Base-by-base conservation (phyloP, 78 protist genomes). In the Speleostelium caveatum region DNA sequence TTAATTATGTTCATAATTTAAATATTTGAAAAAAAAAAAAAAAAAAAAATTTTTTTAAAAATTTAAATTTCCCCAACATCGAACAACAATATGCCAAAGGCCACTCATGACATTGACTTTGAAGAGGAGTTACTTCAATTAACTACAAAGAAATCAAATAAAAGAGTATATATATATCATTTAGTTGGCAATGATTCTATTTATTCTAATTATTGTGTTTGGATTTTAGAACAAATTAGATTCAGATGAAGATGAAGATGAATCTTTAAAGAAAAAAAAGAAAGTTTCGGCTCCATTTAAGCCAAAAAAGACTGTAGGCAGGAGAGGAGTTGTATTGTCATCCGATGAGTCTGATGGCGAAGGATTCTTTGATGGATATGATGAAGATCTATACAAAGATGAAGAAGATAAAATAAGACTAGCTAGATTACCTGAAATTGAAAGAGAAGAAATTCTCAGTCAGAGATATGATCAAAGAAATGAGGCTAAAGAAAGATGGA, bases 371-470 rank as follows among this genome's bases (percentile, higher is more conserved):
- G 75, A 80, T 80, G 89, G 71, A 16, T 80, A 80, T 28, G 89
- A 68, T 56, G 62, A 80, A 1, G 77, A 80, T 41, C 30, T 80
- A 39, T 80, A 80, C 38, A 59, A 80, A 58, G 74, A 80, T 68
- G 89, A 80, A 16, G 75, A 80, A 51, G 89, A 80, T 68, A 80
- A 77, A 68, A 36, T 55, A 22, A 61, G 39, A 56, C 59, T 80
- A 8, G 66, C 89, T 41, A 22, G 38, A 21, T 56, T 80, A 39
- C 55, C 89, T n/a, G 65, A 68, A 30, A 17, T 80, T 42, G 89
- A 80, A 28, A 80, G 89, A 80, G 89, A 80, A 68, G 68, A 80
- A 12, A 67, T 80, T 28, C 17, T 80, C 32, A 51, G 77, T 16
- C 32, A 10, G 28, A 67, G 89, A 67, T 80, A 68, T 53, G 89